Evolutionary conservation across 1,284 basidiomycete genomes (phyloP).

Genomic region (Ganoderma boninense): DNA sequence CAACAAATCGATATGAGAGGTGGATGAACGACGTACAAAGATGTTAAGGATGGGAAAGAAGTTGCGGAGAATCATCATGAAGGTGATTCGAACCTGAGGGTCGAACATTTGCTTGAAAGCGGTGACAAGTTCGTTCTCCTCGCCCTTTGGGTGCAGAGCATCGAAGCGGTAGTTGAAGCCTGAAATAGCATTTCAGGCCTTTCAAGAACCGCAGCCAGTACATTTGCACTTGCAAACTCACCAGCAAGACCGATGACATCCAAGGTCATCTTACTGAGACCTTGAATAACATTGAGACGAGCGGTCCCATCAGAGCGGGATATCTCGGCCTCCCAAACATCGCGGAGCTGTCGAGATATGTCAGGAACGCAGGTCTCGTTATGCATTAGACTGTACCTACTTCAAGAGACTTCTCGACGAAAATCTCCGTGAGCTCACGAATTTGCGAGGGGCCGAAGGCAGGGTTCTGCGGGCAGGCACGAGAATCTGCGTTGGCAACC

Average conservation of each 20-base stretch:
- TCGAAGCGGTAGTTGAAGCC: slow-evolving; percentile 63
- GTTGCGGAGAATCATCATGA: slow-evolving; percentile 15
- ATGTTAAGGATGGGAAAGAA: slow-evolving; percentile 22
- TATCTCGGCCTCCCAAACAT: slow-evolving; percentile 34
- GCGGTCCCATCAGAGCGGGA: slow-evolving; percentile 15
- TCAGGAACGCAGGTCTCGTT: neutral
- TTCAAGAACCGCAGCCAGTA: slow-evolving; percentile 10
- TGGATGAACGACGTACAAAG: slow-evolving; percentile 19
- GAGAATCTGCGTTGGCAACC: neutral
- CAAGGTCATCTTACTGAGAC: slow-evolving; percentile 52
- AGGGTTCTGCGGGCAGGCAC: slow-evolving; percentile 51
- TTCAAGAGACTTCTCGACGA: slow-evolving; percentile 58
- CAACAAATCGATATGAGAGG: too few species aligned
- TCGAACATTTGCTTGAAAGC: slow-evolving; percentile 45
- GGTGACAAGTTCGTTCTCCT: slow-evolving; percentile 47
- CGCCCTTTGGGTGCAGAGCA: slow-evolving; percentile 38
- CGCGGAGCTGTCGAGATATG: slow-evolving; percentile 36
- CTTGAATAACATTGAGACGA: slow-evolving; percentile 50
- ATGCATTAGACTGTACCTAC: slow-evolving; percentile 40
- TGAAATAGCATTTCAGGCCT: too few species aligned
- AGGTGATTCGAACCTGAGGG: neutral
- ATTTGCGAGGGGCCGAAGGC: slow-evolving; percentile 64
- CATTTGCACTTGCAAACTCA: slow-evolving; percentile 6
- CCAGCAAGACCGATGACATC: slow-evolving; percentile 62
- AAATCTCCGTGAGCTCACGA: slow-evolving; percentile 60